phyloP scores from a whole-genome alignment of 177 flowering plant species.

The Vitis hybrid region DNA sequence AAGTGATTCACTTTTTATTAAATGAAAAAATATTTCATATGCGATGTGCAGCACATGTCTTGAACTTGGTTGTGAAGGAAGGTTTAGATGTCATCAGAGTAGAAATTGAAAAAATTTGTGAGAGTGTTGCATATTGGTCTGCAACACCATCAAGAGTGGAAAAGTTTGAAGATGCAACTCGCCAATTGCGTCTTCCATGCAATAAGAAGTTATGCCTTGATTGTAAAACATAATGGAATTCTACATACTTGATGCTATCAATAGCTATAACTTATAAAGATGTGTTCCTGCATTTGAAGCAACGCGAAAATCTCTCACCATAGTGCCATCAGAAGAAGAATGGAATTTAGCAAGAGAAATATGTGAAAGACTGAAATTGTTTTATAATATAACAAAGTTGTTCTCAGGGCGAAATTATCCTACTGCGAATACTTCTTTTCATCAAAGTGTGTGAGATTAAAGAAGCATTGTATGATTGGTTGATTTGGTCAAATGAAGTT shows the following conservation, averaged over 20 bases:
- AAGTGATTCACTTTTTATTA: not conserved
- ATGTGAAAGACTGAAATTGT: slow-evolving; percentile 9
- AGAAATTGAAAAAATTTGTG: not conserved
- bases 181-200: not conserved
- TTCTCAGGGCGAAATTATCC: too few relatives aligned
- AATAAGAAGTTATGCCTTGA: slow-evolving; percentile 6
- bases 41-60: slow-evolving; percentile 5
- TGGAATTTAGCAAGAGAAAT: slow-evolving; percentile 11
- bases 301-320: not conserved
- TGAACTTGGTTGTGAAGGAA: not conserved
- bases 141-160: slow-evolving; percentile 4
- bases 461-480: slow-evolving; percentile 1
- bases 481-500: not conserved
- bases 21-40: slow-evolving; percentile 3
- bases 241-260: slow-evolving; percentile 7
- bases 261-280: not conserved
- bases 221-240: slow-evolving; percentile 4
- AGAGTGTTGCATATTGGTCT: slow-evolving; percentile 6
- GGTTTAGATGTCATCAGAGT: too few relatives aligned
- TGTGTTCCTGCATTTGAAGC: too few relatives aligned
- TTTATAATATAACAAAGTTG: not conserved
- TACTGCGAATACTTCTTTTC: not conserved
- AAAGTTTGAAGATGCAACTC: not conserved
- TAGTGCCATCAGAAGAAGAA: slow-evolving; percentile 2
- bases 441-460: slow-evolving; percentile 5